Conservation (phyloP, 768 basidiomycete genomes). For the Lentinula lateritia region DNA sequence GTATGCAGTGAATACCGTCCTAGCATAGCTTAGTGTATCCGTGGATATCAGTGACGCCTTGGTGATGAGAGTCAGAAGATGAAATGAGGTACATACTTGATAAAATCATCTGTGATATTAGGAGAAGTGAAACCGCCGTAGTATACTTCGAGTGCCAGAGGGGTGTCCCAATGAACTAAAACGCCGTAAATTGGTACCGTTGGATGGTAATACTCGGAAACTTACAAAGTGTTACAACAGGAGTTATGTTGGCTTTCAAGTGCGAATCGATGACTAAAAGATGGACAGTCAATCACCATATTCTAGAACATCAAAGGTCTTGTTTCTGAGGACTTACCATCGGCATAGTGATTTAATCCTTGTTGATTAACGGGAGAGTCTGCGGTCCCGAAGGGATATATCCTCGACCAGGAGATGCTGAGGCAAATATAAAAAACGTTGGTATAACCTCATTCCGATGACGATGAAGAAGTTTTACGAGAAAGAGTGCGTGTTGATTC, state of each 20-base stretch:
- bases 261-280: conserved; percentile 41
- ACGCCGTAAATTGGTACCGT: not conserved
- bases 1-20: conserved; percentile 41
- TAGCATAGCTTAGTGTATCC: conserved; percentile 33
- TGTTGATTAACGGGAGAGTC: conserved; percentile 45
- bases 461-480: conserved; percentile 26
- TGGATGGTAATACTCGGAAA: not conserved
- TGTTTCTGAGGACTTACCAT: conserved; percentile 21
- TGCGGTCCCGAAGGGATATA: conserved; percentile 43
- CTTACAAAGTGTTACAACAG: conserved; percentile 46
- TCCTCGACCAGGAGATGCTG: conserved; percentile 47
- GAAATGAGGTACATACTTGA: conserved; percentile 27
- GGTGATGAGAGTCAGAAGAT: not conserved
- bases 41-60: not conserved
- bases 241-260: conserved; percentile 32
- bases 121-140: conserved; percentile 46
- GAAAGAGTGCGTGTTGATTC: conserved; percentile 47
- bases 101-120: conserved; percentile 41
- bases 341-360: conserved; percentile 40
- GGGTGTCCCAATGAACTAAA: conserved; percentile 46
- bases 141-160: conserved; percentile 39
- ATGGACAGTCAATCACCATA: not conserved
- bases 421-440: not conserved
- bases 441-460: not conserved
- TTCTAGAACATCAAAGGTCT: not conserved